Conservation (phyloP, 1,139 yeast genomes). For the Protomyces arabidopsidicola region DNA sequence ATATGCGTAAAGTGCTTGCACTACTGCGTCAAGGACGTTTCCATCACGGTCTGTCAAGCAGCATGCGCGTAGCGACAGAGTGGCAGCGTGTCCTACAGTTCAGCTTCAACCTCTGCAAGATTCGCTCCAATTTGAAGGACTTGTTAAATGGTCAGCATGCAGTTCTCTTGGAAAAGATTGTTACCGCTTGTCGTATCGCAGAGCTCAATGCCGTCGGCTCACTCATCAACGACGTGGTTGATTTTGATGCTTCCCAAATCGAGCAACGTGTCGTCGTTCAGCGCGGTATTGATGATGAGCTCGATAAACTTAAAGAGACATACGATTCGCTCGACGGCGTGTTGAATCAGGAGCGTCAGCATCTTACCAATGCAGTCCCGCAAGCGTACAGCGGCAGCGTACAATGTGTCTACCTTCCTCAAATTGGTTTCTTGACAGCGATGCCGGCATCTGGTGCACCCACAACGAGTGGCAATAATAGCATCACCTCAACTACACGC, state of each 20-base stretch:
- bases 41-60: slow-evolving; percentile 38
- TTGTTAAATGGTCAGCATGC: slow-evolving; percentile 19
- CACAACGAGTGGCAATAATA: slow-evolving; percentile 30
- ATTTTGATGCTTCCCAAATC: slow-evolving; percentile 41
- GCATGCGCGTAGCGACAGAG: slow-evolving; percentile 20
- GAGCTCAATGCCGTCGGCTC: slow-evolving; percentile 28
- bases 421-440: slow-evolving; percentile 44
- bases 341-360: slow-evolving; percentile 37
- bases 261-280: slow-evolving; percentile 39
- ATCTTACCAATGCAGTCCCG: slow-evolving; percentile 33
- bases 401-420: slow-evolving; percentile 47
- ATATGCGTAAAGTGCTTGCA: slow-evolving; percentile 36
- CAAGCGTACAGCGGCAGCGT: slow-evolving; percentile 31
- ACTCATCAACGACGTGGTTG: slow-evolving; percentile 37
- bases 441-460: slow-evolving; percentile 31
- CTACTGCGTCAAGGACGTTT: slow-evolving; percentile 38
- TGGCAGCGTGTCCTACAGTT: slow-evolving; percentile 30
- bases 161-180: slow-evolving; percentile 26
- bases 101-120: slow-evolving; percentile 31
- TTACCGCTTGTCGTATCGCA: slow-evolving; percentile 30
- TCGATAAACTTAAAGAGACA: slow-evolving; percentile 40
- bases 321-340: slow-evolving; percentile 43
- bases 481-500: slow-evolving; percentile 30
- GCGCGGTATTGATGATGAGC: slow-evolving; percentile 38
- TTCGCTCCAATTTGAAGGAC: slow-evolving; percentile 30